Evolutionary conservation across 2,329 filamentous ascomycete genomes (phyloP).

Genomic region (Gliomastix tumulicola): DNA sequence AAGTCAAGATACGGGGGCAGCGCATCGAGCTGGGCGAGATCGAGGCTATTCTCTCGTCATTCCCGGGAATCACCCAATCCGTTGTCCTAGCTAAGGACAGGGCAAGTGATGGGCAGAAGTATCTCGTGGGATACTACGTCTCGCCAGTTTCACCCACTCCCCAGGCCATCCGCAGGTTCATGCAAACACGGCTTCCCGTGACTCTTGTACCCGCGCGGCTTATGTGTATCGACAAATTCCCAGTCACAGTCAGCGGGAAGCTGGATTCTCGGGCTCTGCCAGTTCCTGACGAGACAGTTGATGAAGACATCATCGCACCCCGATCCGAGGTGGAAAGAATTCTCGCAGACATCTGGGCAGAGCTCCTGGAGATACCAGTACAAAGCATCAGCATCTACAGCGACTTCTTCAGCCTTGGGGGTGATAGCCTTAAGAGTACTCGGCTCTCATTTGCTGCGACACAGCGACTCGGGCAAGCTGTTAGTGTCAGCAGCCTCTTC

Average conservation of each 20-base stretch:
- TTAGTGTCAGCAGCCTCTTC: not conserved
- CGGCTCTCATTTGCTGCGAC: not conserved
- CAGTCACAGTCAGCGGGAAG: slow-evolving; percentile 6
- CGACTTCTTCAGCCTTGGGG: too few relatives aligned
- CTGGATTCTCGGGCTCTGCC: slow-evolving; percentile 3
- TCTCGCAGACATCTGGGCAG: too few relatives aligned
- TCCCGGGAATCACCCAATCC: slow-evolving; percentile 3
- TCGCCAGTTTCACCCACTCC: too few relatives aligned
- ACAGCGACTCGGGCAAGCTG: not conserved
- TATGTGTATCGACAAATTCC: not conserved
- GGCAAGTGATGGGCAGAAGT: slow-evolving; percentile 1
- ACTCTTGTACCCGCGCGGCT: slow-evolving; percentile 3
- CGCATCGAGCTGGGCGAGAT: slow-evolving; percentile 10
- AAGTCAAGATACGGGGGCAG: slow-evolving; percentile 9
- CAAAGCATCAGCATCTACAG: too few relatives aligned
- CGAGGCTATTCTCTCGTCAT: slow-evolving; percentile 4
- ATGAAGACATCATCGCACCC: not conserved
- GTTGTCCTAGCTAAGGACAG: slow-evolving; percentile 4
- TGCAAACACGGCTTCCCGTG: not conserved
- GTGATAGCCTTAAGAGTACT: slow-evolving; percentile 2
- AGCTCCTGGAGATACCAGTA: too few relatives aligned
- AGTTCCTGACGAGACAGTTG: not conserved
- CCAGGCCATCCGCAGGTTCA: slow-evolving; percentile 1
- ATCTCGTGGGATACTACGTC: slow-evolving; percentile 4
- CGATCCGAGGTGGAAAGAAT: slow-evolving; percentile 1